Base-by-base conservation (phyloP, 2,329 filamentous ascomycete species). In the Drechslerella stenobrocha region DNA sequence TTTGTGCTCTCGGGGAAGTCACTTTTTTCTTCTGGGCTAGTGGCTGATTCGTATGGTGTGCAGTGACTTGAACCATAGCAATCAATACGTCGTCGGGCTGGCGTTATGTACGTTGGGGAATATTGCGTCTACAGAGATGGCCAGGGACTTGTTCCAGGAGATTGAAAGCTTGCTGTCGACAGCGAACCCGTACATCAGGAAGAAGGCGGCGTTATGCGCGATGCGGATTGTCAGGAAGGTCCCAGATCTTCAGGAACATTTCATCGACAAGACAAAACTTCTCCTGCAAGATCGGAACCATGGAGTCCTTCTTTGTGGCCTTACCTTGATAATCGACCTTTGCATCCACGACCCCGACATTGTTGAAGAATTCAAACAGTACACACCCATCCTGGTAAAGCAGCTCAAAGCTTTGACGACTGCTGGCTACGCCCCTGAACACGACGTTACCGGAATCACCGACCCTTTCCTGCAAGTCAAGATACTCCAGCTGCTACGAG, bases 141-240 rank as follows among this genome's bases (percentile, higher is more conserved):
- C 93, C 15, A 84, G 93, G 80, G 93, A 98, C 78, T 81, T 98
- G 18, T 98, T 98, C 77, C 84, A 90, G 72, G 92, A 98, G 81
- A 89, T 98, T 76, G 95, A 98, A 77, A 89, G 83, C 69, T 85
- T 97, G 48, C 80, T 98, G 71, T 88, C 90, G 40, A 96, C 91
- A 48, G 87, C 90, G 53, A 98, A 98, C 76, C 93, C 93, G n/a
- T 98, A 98, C 76, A 96, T 98, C 75, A 84, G 93, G 73, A 85
- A 93, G 73, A 98, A 98, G 80, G 93, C 93, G 15, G 93, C 93
- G 2, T 82, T 98, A n/a, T 98, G 93, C 78, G 93, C 93, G 51
- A 98, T 98, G 93, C 85, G 91, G 72, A 96, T 98, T 81, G 96
- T 91, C 79, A 87, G 90, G 73, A 98, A 98, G 78, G 93, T 98